A percentile compares a stretch with the other conserved stretches of the same genome.
Evolutionary conservation across 192 early-diverging fungal genomes (phyloP).

Genomic region (Geranomyces variabilis): DNA sequence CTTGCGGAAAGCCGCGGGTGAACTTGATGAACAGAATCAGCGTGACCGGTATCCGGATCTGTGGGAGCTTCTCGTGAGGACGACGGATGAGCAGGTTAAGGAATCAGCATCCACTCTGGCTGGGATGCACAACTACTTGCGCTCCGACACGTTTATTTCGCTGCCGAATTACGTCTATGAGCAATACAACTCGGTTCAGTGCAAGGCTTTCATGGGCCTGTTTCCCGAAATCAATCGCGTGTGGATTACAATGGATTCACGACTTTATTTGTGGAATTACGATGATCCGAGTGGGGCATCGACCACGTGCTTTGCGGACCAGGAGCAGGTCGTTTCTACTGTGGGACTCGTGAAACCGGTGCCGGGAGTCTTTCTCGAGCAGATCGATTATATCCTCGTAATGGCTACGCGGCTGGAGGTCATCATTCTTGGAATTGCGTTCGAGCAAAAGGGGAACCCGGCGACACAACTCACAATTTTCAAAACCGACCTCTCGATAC

Average conservation of each 20-base stretch:
- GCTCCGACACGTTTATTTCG: slow-evolving; percentile 44
- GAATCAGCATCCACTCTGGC: neutral
- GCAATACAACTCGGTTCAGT: slow-evolving; percentile 76
- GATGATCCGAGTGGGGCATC: slow-evolving; percentile 50
- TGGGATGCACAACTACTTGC: slow-evolving; percentile 15
- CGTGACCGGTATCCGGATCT: slow-evolving; percentile 28
- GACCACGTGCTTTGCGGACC: slow-evolving; percentile 79
- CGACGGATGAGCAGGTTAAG: neutral
- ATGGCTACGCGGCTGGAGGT: slow-evolving; percentile 87
- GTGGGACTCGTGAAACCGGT: slow-evolving; percentile 81
- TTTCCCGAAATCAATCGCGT: slow-evolving; percentile 88
- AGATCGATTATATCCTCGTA: slow-evolving; percentile 81
- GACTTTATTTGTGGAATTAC: slow-evolving; percentile 92
- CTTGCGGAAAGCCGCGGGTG: slow-evolving; percentile 7
- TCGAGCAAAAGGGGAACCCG: slow-evolving; percentile 35
- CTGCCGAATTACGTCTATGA: slow-evolving; percentile 78
- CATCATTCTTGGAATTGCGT: slow-evolving; percentile 75
- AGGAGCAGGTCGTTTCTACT: slow-evolving; percentile 85
- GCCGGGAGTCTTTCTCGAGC: slow-evolving; percentile 77
- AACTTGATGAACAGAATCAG: slow-evolving; percentile 13
- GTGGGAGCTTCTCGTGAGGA: slow-evolving; percentile 10
- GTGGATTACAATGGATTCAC: slow-evolving; percentile 90
- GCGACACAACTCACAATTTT: slow-evolving; percentile 73
- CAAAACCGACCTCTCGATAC: slow-evolving; percentile 75
- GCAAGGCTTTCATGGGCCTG: slow-evolving; percentile 84